Base-by-base conservation (phyloP, 2,329 filamentous ascomycete species). In the Metarhizium brunneum region DNA sequence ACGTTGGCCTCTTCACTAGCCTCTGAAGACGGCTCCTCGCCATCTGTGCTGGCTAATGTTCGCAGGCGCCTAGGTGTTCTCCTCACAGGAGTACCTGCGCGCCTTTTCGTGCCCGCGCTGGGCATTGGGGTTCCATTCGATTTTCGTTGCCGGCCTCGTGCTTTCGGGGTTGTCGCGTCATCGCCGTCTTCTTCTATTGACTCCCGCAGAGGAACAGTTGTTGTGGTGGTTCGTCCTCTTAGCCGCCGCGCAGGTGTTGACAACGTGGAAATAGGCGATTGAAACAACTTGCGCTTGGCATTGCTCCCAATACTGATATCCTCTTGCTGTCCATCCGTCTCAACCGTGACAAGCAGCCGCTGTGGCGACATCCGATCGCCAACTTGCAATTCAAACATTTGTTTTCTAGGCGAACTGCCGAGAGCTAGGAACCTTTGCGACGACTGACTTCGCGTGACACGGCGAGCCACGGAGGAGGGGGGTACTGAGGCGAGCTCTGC, bases 331-430 rank as follows among this genome's bases (percentile, higher is more conserved):
- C 29, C 56, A n/a, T 54, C 49, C 43, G 54, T 52, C 65, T 83
- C 79, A 53, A 82, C 78, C 10, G 81, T 83, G 53, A 82, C 79
- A 48, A 74, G 70, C 47, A 83, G 70, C 56, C 72, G 75, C 64
- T 82, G 78, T 2, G 80, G 78, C 50, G 78, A 73, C 49, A 65
- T 65, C 42, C 72, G 71, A 60, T 77, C 70, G 50, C 80, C 79
- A 30, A 80, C 77, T 59, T 82, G 78, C 38, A 83, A 74, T 65
- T 81, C 76, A 59, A 82, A 82, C 48, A 72, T 81, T 63, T 77
- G 79, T 68, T 81, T 83, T 51, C 78, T 71, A 43, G 81, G 80
- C 47, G 80, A 82, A 16, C 59, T 57, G 42, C 60, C 63, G 55
- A 73, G 63, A 36, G 74, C 68, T 25, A 69, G 57, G 59, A 75